Conservation (phyloP, 2,329 filamentous ascomycete genomes). For the Boeremia lycopersici region DNA sequence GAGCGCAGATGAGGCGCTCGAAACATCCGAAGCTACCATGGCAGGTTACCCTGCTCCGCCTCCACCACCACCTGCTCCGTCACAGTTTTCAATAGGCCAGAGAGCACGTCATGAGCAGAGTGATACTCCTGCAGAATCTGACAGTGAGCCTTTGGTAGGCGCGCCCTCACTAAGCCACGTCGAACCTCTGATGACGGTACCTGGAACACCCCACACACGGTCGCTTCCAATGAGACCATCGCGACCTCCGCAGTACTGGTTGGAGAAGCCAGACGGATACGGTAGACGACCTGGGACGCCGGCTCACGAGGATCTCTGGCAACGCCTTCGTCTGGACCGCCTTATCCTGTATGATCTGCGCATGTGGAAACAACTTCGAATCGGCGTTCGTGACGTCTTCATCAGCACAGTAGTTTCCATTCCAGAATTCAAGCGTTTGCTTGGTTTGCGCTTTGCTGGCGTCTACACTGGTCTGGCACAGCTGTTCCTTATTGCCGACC, state of each 20-base stretch:
- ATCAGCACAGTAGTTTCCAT: conserved; percentile 96
- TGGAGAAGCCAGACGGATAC: conserved; percentile 77
- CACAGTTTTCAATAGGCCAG: conserved; percentile 5
- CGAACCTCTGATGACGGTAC: conserved; percentile 73
- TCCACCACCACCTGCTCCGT: conserved; percentile 50
- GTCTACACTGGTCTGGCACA: conserved; percentile 93
- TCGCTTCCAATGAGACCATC: conserved; percentile 56
- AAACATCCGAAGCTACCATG: conserved; percentile 77
- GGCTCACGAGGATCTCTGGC: conserved; percentile 83
- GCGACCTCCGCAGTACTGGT: conserved; percentile 82
- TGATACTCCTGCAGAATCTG: conserved; percentile 73
- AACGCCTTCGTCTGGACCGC: conserved; percentile 89
- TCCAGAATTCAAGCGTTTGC: conserved; percentile 91
- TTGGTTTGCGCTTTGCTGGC: conserved; percentile 91
- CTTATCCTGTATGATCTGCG: conserved; percentile 92
- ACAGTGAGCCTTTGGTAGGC: conserved; percentile 66
- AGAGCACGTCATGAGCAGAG: conserved; percentile 57
- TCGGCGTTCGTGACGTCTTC: conserved; percentile 89
- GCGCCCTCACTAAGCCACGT: conserved; percentile 68
- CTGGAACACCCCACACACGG: conserved; percentile 71
- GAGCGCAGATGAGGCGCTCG: conserved; percentile 68
- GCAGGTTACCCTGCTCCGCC: conserved; percentile 75
- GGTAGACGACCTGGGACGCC: conserved; percentile 66
- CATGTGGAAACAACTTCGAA: conserved; percentile 95
- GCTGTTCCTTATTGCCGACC: conserved; percentile 91